Evolutionary conservation across 768 basidiomycete species (phyloP).

Genomic region (Lactarius trivialis): DNA sequence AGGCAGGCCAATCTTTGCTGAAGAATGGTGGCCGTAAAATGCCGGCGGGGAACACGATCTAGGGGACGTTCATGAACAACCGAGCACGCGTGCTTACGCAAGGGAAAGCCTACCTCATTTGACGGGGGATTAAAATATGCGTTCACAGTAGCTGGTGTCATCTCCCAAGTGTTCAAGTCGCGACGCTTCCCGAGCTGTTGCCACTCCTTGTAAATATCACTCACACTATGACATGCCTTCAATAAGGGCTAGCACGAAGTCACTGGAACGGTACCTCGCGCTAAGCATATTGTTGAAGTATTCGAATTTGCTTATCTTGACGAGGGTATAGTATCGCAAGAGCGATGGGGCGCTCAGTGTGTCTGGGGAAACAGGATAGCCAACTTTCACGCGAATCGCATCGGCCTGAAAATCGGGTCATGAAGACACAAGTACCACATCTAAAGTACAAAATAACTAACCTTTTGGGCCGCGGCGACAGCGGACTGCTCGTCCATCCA

Average conservation of each 20-base stretch:
- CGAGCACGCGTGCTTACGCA: neutral
- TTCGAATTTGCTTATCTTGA: conserved; percentile 55
- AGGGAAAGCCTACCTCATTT: conserved; percentile 56
- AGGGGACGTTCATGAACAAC: conserved; percentile 1
- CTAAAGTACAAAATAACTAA: conserved; percentile 25
- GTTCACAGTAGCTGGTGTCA: conserved; percentile 81
- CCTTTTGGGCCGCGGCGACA: conserved; percentile 79
- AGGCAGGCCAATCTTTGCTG: conserved; percentile 76
- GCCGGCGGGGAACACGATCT: conserved; percentile 96
- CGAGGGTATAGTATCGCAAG: conserved; percentile 62
- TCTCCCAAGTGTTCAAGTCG: conserved; percentile 76
- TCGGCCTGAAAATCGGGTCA: conserved; percentile 46
- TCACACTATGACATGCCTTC: conserved; percentile 36
- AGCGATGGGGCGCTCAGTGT: conserved; percentile 66
- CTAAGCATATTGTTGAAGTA: conserved; percentile 84
- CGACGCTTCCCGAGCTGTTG: conserved; percentile 61
- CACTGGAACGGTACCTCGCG: conserved; percentile 40
- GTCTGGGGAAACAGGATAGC: conserved; percentile 85
- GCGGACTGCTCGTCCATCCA: conserved; percentile 93
- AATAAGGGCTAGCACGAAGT: neutral
- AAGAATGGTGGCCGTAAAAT: conserved; percentile 93
- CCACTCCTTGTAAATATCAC: conserved; percentile 67
- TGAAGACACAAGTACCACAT: conserved; percentile 4
- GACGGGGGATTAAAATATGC: conserved; percentile 85
- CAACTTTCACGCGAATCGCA: conserved; percentile 84